Conservation (phyloP, 1,139 yeast genomes). For the Saccharomyces hybrid region DNA sequence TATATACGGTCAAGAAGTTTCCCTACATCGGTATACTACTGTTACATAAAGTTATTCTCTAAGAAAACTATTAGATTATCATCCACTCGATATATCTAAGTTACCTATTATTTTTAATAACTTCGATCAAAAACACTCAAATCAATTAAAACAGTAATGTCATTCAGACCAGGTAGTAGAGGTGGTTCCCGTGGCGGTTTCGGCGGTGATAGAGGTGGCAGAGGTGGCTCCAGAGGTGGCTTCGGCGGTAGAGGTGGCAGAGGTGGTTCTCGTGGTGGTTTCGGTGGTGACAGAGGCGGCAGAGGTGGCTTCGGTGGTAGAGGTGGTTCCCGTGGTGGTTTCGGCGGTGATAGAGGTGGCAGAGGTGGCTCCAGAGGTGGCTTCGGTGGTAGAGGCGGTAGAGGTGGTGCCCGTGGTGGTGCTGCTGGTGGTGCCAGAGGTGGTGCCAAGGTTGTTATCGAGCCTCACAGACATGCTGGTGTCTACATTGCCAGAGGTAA, state of each 20-base stretch:
- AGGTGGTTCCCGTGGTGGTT: no score
- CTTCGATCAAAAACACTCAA: conserved; percentile 5
- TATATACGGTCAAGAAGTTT: not conserved
- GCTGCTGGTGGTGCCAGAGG: conserved; percentile 72
- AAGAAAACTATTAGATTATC: not conserved
- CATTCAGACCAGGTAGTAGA: conserved; percentile 48
- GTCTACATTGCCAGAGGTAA: conserved; percentile 99
- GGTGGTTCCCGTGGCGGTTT: conserved; percentile 35
- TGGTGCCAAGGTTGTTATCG: conserved; percentile 95
- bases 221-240: conserved; percentile 51
- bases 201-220: conserved; percentile 26
- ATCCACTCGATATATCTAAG: not conserved
- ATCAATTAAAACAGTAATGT: conserved; percentile 34
- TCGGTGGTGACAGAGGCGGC: conserved; percentile 22
- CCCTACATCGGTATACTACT: not conserved
- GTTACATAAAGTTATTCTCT: not conserved
- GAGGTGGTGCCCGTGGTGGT: conserved; percentile 63
- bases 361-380: conserved; percentile 36
- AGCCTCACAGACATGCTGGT: conserved; percentile 97
- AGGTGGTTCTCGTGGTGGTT: conserved; percentile 24
- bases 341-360: no score
- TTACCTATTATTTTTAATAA: conserved; percentile 1
- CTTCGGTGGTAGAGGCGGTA: conserved; percentile 45
- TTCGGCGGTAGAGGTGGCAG: conserved; percentile 46
- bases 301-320: no score